These are phyloP conservation scores for Monilinia fructicola DNA, from an alignment of 2,329 filamentous ascomycete genomes.

Conservation along the genomic window DNA sequence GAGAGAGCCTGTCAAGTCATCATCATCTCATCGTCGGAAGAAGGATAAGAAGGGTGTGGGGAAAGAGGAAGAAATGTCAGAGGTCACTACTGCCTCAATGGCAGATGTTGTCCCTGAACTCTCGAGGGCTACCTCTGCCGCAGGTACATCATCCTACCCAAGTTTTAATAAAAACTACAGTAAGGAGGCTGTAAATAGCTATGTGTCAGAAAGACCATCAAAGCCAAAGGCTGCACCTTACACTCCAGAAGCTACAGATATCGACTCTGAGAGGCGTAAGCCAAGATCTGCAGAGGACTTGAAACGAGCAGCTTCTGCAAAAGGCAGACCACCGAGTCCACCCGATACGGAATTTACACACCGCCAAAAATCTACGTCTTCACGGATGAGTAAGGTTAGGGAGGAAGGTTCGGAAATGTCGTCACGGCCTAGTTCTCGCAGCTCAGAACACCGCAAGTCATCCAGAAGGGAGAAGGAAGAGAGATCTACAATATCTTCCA, in stretches of 20 bases:
- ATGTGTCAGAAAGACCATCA: slow-evolving; percentile 26
- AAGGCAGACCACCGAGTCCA: slow-evolving; percentile 58
- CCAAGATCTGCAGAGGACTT: slow-evolving; percentile 51
- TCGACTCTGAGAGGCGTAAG: slow-evolving; percentile 52
- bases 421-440: slow-evolving; percentile 47
- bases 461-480: slow-evolving; percentile 44
- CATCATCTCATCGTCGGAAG: slow-evolving; percentile 35
- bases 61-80: slow-evolving; percentile 27
- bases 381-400: slow-evolving; percentile 42
- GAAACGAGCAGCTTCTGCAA: slow-evolving; percentile 44
- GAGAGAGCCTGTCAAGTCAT: slow-evolving; percentile 36
- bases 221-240: slow-evolving; percentile 43
- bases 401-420: slow-evolving; percentile 42
- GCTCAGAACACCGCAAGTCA: slow-evolving; percentile 40
- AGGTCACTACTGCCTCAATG: slow-evolving; percentile 39
- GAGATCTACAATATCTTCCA: slow-evolving; percentile 52
- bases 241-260: slow-evolving; percentile 72
- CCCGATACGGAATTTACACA: slow-evolving; percentile 62
- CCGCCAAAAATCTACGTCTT: slow-evolving; percentile 41
- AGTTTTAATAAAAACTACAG: slow-evolving; percentile 87
- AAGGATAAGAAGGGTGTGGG: slow-evolving; percentile 36
- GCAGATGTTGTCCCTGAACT: slow-evolving; percentile 54
- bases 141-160: slow-evolving; percentile 57
- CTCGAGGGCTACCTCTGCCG: slow-evolving; percentile 39
- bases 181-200: slow-evolving; percentile 74